Evolutionary conservation across 257 asterid genomes (phyloP).

Genomic region (Solanum sitiens): DNA sequence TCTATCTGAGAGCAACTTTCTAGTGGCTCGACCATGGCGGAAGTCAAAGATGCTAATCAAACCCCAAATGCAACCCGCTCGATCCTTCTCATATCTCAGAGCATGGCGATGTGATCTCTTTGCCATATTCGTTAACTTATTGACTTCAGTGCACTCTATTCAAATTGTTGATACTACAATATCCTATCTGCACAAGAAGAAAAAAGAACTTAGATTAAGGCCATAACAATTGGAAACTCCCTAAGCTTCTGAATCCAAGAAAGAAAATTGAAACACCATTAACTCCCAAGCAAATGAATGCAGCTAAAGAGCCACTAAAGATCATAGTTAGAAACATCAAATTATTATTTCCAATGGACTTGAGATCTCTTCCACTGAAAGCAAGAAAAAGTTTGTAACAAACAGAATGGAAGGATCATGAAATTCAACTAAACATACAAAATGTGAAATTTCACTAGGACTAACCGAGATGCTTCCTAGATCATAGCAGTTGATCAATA

Average conservation of each 20-base stretch:
- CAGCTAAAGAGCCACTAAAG: not conserved
- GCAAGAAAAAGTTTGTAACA: not conserved
- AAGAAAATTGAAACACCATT: not conserved
- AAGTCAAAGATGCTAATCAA: conserved; percentile 73
- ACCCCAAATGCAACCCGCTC: conserved; percentile 75
- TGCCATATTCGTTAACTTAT: conserved; percentile 34
- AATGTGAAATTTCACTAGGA: not conserved
- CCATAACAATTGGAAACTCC: not conserved
- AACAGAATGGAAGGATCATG: not conserved
- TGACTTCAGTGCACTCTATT: conserved; percentile 11
- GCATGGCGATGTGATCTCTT: conserved; percentile 57
- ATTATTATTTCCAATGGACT: not conserved
- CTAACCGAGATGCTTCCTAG: not conserved
- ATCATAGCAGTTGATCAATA: not conserved
- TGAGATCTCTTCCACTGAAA: not conserved
- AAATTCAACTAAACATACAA: not conserved
- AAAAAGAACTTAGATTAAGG: not conserved
- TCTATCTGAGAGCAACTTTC: conserved; percentile 64
- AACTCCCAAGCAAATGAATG: not conserved
- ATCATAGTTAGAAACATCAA: not conserved
- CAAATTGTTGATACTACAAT: not conserved
- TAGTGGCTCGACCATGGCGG: conserved; percentile 64
- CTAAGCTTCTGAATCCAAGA: not conserved
- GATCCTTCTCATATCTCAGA: conserved; percentile 52
- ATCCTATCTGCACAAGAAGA: conserved; percentile 6